A percentile compares a stretch with the other conserved stretches of the same genome.
phyloP scores from a whole-genome alignment of 1,139 yeast species.

The Saccharomycopsis hybrid region DNA sequence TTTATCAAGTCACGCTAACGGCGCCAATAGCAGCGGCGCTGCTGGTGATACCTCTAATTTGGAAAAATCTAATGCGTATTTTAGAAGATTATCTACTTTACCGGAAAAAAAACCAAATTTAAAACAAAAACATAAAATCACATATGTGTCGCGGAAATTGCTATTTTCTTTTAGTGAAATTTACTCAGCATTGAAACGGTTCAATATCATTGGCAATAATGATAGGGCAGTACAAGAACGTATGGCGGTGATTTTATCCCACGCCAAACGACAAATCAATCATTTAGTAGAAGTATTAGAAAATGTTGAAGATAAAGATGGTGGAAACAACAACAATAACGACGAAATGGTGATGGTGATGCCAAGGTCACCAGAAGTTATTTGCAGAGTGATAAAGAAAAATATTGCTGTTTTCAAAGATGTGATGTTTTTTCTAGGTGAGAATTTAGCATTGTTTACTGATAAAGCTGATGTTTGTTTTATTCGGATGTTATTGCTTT shows the following conservation, averaged over 20 bases:
- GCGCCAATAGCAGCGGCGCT: neutral
- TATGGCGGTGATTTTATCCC: constrained; percentile 37
- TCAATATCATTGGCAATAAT: constrained; percentile 38
- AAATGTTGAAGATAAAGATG: constrained; percentile 30
- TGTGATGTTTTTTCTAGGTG: constrained; percentile 35
- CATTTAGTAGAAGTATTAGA: constrained; percentile 41
- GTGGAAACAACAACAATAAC: constrained; percentile 24
- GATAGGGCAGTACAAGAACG: constrained; percentile 39
- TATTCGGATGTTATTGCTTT: constrained; percentile 41
- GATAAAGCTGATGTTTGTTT: constrained; percentile 42
- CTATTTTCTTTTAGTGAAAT: constrained; percentile 42
- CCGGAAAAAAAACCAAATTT: constrained; percentile 16
- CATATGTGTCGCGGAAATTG: constrained; percentile 38
- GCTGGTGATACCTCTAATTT: neutral
- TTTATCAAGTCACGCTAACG: neutral
- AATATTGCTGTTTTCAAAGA: constrained; percentile 30
- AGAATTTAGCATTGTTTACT: constrained; percentile 35
- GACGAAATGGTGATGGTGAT: neutral
- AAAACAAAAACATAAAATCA: constrained; percentile 24
- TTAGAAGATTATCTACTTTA: constrained; percentile 15
- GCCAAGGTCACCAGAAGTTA: neutral
- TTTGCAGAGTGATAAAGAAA: constrained; percentile 4
- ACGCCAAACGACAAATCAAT: constrained; percentile 42
- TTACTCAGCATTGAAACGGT: constrained; percentile 41
- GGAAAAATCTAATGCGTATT: constrained; percentile 19